Conservation (phyloP, 192 early-diverging fungal species). For the Martensiomyces pterosporus region DNA sequence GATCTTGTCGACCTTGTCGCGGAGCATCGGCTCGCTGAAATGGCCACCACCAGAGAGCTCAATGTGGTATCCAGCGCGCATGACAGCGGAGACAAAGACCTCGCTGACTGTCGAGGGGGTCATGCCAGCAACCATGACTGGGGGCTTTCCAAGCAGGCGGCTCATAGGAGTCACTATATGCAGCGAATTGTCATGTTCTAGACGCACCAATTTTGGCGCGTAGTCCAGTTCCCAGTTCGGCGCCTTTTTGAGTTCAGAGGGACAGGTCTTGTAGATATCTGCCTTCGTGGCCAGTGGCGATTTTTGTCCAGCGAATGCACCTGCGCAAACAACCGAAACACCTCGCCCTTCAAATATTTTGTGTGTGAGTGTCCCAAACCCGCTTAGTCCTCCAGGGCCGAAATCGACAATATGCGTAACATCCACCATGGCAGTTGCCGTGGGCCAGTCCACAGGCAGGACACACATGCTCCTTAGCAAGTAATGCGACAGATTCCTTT, state of each 20-base stretch:
- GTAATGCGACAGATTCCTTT: conserved; percentile 52
- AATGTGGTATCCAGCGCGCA: conserved; percentile 88
- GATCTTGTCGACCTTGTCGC: conserved; percentile 76
- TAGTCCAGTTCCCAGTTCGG: conserved; percentile 87
- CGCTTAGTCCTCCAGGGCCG: conserved; percentile 75
- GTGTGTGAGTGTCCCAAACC: conserved; percentile 76
- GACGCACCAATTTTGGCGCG: conserved; percentile 75
- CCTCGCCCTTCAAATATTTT: conserved; percentile 84
- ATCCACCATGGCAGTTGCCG: conserved; percentile 39
- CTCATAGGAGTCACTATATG: conserved; percentile 86
- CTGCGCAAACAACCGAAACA: conserved; percentile 36
- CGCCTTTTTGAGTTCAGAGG: no score
- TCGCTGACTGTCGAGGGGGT: conserved; percentile 83
- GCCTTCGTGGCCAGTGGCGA: conserved; percentile 66
- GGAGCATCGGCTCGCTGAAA: conserved; percentile 75
- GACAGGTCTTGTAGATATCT: conserved; percentile 69
- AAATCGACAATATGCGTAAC: conserved; percentile 84
- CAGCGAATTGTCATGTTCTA: conserved; percentile 62
- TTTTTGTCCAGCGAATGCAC: conserved; percentile 12
- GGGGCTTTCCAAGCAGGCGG: conserved; percentile 81
- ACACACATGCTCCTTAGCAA: conserved; percentile 62
- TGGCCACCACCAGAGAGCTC: conserved; percentile 93
- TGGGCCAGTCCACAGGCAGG: conserved; percentile 59
- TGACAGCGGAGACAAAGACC: conserved; percentile 77
- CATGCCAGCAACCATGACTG: conserved; percentile 93